These are phyloP conservation scores for Metschnikowia similis DNA, from an alignment of 805 yeast species.

Conservation along the genomic window DNA sequence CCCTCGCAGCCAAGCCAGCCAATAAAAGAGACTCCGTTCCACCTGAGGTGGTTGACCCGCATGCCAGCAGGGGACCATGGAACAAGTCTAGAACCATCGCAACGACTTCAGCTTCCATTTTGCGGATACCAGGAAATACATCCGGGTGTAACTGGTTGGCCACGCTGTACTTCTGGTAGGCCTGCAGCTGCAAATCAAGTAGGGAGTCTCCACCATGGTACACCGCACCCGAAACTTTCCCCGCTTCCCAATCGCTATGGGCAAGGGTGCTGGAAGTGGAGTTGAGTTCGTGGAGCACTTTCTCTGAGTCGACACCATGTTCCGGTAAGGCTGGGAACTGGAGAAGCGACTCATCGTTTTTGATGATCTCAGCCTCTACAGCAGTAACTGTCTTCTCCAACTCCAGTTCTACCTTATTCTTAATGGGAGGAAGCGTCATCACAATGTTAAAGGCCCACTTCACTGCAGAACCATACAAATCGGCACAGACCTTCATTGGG, in stretches of 20 bases:
- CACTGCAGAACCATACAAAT: background rate
- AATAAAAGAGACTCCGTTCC: slow-evolving; percentile 91
- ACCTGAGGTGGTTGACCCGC: slow-evolving; percentile 86
- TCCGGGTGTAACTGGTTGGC: slow-evolving; percentile 97
- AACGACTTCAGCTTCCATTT: slow-evolving; percentile 94
- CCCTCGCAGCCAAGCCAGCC: slow-evolving; percentile 85
- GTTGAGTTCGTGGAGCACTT: slow-evolving; percentile 50
- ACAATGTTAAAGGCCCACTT: slow-evolving; percentile 11
- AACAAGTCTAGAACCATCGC: slow-evolving; percentile 80
- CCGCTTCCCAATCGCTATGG: slow-evolving; percentile 78
- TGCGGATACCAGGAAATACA: slow-evolving; percentile 92
- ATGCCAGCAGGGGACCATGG: slow-evolving; percentile 60
- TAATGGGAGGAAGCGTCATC: slow-evolving; percentile 48
- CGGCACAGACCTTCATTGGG: slow-evolving; percentile 4
- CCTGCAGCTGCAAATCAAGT: slow-evolving; percentile 66
- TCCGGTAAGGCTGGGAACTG: slow-evolving; percentile 54
- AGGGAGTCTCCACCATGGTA: slow-evolving; percentile 91
- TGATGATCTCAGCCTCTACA: slow-evolving; percentile 57
- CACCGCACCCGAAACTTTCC: slow-evolving; percentile 91
- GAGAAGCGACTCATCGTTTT: slow-evolving; percentile 43
- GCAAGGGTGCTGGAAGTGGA: slow-evolving; percentile 42
- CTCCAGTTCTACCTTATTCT: slow-evolving; percentile 56
- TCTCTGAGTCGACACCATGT: slow-evolving; percentile 48
- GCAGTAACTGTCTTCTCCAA: slow-evolving; percentile 42
- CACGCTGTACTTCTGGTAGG: slow-evolving; percentile 72